Evolutionary conservation across 129 eudicot genomes (phyloP).

Genomic region (Chrysanthemum lavandulifolium): DNA sequence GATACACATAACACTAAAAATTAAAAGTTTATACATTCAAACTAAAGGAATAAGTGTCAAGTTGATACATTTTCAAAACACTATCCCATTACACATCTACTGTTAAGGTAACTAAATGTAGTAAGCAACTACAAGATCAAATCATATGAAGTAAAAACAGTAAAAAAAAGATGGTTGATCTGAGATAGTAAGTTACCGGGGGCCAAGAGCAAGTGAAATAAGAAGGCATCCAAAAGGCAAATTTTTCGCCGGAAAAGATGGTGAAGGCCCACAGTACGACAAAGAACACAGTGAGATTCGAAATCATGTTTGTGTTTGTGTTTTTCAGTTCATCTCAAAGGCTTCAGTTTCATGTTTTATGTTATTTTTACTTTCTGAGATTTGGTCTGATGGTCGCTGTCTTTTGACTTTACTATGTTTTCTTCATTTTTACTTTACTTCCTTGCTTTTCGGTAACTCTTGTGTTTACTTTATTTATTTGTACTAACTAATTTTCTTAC

Average conservation of each 20-base stretch:
- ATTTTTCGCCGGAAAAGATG: conserved; percentile 81
- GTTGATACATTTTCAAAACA: no score
- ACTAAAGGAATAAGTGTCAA: no score
- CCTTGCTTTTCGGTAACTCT: not conserved
- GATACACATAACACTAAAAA: no score
- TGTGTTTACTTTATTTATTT: not conserved
- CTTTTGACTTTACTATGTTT: not conserved
- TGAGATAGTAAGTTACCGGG: conserved; percentile 17
- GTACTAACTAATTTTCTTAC: not conserved
- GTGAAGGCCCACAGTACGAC: conserved; percentile 65
- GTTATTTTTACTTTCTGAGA: conserved; percentile 3
- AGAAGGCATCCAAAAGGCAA: conserved; percentile 73
- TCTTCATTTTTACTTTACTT: not conserved
- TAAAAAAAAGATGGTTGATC: not conserved
- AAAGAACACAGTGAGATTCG: conserved; percentile 60
- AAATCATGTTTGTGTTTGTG: conserved; percentile 29
- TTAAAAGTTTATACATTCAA: no score
- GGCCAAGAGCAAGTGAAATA: conserved; percentile 81
- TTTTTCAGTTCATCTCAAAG: not conserved
- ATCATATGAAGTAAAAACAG: not conserved
- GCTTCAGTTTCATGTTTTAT: not conserved
- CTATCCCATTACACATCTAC: not conserved
- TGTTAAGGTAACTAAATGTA: not conserved
- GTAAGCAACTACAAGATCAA: not conserved
- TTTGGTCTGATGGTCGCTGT: not conserved